Evolutionary conservation across 257 asterid genomes (phyloP).

Genomic region (Solanum dulcamara): DNA sequence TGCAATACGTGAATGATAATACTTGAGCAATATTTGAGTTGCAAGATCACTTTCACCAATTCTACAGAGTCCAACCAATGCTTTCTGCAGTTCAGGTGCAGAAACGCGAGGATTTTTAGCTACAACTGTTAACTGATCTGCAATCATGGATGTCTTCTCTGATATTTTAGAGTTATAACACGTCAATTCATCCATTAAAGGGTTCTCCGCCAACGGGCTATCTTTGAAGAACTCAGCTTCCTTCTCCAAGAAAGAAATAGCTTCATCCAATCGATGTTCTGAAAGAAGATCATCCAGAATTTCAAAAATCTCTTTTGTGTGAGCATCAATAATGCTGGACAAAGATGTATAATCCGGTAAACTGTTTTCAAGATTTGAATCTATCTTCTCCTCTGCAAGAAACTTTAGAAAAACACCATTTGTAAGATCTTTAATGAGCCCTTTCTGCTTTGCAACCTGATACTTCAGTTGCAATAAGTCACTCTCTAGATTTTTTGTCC

Average conservation of each 20-base stretch:
- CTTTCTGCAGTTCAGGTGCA: slow-evolving; percentile 62
- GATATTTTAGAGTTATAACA: slow-evolving; percentile 38
- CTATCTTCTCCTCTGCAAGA: slow-evolving; percentile 34
- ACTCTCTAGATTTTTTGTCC: slow-evolving; percentile 31
- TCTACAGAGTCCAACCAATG: slow-evolving; percentile 43
- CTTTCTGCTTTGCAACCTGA: slow-evolving; percentile 40
- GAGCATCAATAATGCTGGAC: slow-evolving; percentile 34
- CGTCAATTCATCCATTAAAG: slow-evolving; percentile 26
- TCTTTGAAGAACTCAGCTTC: slow-evolving; percentile 35
- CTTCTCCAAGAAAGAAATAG: slow-evolving; percentile 43
- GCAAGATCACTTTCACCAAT: slow-evolving; percentile 42
- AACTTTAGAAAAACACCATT: slow-evolving; percentile 8
- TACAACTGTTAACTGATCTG: slow-evolving; percentile 18
- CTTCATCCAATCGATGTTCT: slow-evolving; percentile 55
- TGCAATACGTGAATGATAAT: slow-evolving; percentile 41
- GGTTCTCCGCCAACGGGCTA: slow-evolving; percentile 10
- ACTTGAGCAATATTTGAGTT: slow-evolving; percentile 34
- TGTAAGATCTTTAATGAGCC: slow-evolving; percentile 25
- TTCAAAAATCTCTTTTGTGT: slow-evolving; percentile 38
- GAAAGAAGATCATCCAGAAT: slow-evolving; percentile 49
- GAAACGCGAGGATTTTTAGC: slow-evolving; percentile 47
- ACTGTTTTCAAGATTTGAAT: slow-evolving; percentile 23
- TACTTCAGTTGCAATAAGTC: slow-evolving; percentile 40
- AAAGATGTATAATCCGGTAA: slow-evolving; percentile 7
- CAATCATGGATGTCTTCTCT: slow-evolving; percentile 38